These are phyloP conservation scores for Tuber microsphaerosporum DNA, from an alignment of 495 filamentous ascomycete species.

Conservation along the genomic window DNA sequence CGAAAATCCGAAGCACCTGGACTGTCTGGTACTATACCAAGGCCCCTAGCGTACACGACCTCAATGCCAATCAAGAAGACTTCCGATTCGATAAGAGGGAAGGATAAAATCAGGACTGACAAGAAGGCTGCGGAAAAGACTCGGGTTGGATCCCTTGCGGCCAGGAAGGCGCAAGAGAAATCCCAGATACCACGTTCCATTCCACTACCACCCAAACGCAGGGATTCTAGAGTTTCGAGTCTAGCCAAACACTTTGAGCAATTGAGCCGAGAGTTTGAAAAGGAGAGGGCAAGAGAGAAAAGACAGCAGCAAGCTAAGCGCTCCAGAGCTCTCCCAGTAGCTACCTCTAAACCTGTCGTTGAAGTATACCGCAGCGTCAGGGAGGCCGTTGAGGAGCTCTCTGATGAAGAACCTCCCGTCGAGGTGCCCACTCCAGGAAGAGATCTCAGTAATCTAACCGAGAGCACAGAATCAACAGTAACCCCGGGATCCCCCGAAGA, in stretches of 20 bases:
- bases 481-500: slow-evolving; percentile 28
- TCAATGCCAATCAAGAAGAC: slow-evolving; percentile 42
- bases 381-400: slow-evolving; percentile 74
- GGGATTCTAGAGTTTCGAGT: slow-evolving; percentile 65
- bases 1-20: slow-evolving; percentile 26
- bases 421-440: slow-evolving; percentile 40
- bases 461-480: slow-evolving; percentile 33
- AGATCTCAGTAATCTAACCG: slow-evolving; percentile 43
- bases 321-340: slow-evolving; percentile 74
- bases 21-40: slow-evolving; percentile 15
- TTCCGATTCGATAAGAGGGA: slow-evolving; percentile 32
- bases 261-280: slow-evolving; percentile 91
- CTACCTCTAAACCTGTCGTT: slow-evolving; percentile 90
- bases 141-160: slow-evolving; percentile 45
- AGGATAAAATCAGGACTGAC: slow-evolving; percentile 47
- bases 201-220: slow-evolving; percentile 46
- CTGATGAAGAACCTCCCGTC: slow-evolving; percentile 52
- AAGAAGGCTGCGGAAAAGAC: slow-evolving; percentile 57
- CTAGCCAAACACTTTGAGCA: slow-evolving; percentile 95
- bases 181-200: slow-evolving; percentile 88
- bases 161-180: slow-evolving; percentile 42
- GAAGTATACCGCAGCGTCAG: slow-evolving; percentile 89
- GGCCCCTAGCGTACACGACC: slow-evolving; percentile 22
- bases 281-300: slow-evolving; percentile 79
- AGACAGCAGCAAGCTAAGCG: slow-evolving; percentile 73